phyloP scores from a whole-genome alignment of 345 rosid genomes.

The Brassica incana region DNA sequence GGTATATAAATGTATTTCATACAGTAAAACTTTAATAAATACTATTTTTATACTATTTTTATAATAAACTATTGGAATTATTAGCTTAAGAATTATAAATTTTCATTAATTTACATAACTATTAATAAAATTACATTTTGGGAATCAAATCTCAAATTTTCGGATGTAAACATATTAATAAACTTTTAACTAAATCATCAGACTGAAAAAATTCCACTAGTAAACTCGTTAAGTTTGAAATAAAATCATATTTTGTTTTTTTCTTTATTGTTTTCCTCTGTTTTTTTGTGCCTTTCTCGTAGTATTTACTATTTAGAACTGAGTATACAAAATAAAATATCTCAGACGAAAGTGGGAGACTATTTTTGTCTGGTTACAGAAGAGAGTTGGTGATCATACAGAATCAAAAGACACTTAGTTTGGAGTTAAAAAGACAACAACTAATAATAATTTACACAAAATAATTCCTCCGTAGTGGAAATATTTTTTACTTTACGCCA shows the following conservation, averaged over 20 bases:
- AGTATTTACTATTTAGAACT: too few species aligned
- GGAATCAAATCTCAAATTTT: background rate
- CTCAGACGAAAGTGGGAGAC: background rate
- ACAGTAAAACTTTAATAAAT: background rate
- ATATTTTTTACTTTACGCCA: conserved; percentile 12
- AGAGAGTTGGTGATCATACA: conserved; percentile 10
- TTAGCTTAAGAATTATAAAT: background rate
- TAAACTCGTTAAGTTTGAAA: background rate
- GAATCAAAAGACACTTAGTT: conserved; percentile 25
- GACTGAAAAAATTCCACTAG: background rate
- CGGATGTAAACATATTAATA: background rate
- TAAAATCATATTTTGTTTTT: background rate
- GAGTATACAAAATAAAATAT: background rate
- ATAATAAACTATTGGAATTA: too few species aligned
- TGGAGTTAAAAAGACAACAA: conserved; percentile 19
- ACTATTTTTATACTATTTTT: too few species aligned
- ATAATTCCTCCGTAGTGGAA: conserved; percentile 32
- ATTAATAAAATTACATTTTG: background rate
- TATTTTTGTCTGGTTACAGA: background rate
- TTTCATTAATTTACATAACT: too few species aligned
- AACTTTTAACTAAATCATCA: background rate
- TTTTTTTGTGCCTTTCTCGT: background rate
- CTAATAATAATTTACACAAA: conserved; percentile 35
- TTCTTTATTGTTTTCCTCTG: background rate
- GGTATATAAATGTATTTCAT: background rate